Conservation (phyloP, 2,329 filamentous ascomycete species). For the Penicillium janthinellum region DNA sequence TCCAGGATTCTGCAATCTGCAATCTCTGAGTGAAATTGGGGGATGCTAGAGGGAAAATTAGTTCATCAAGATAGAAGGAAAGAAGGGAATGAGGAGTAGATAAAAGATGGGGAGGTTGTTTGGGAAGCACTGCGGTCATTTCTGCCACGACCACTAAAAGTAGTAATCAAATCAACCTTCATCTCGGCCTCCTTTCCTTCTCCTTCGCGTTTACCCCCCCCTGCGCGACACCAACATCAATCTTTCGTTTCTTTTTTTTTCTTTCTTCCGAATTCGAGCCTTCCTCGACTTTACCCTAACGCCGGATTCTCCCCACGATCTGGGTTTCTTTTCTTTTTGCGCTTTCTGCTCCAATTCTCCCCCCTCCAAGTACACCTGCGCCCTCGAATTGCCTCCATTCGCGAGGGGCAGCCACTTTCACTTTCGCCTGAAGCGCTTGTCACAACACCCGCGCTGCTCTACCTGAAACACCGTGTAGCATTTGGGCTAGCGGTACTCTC, state of each 20-base stretch:
- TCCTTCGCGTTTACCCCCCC: constrained; percentile 4
- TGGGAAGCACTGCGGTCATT: background rate
- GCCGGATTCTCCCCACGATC: background rate
- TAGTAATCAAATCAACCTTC: background rate
- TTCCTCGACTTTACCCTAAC: background rate
- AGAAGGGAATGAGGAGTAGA: background rate
- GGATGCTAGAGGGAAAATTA: background rate
- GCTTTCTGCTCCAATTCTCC: background rate
- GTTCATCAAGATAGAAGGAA: background rate
- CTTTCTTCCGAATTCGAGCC: background rate
- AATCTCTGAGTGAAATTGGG: background rate
- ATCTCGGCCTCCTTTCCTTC: constrained; percentile 15
- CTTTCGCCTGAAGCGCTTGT: constrained; percentile 26
- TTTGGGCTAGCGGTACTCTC: background rate
- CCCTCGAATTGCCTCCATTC: constrained; percentile 13
- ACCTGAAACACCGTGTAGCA: constrained; percentile 24
- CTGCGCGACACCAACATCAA: background rate
- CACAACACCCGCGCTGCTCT: constrained; percentile 25
- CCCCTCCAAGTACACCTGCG: background rate
- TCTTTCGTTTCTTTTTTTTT: constrained; percentile 4
- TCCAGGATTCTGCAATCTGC: no score
- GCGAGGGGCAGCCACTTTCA: constrained; percentile 26
- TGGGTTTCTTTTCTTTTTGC: background rate
- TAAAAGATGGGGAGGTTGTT: background rate
- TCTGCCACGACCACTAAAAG: constrained; percentile 7